Conservation (phyloP, 495 filamentous ascomycete species). For the Friedmanniomyces simplex region DNA sequence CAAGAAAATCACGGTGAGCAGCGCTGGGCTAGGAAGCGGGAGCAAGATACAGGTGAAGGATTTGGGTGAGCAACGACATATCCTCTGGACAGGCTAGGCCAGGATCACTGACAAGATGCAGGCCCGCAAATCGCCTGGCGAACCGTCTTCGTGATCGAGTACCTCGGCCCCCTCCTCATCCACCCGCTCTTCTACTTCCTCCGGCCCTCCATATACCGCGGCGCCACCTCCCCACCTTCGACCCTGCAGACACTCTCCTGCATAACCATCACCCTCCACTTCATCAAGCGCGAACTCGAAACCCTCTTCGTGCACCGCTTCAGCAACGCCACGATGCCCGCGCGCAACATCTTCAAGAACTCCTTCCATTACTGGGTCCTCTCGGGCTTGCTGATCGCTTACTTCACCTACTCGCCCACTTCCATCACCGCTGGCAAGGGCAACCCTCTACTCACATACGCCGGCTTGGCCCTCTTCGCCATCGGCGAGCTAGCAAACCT, state of each 20-base stretch:
- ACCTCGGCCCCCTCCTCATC: slow-evolving; percentile 86
- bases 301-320: slow-evolving; percentile 93
- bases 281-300: slow-evolving; percentile 90
- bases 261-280: slow-evolving; percentile 64
- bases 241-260: slow-evolving; percentile 60
- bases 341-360: slow-evolving; percentile 81
- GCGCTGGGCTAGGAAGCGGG: slow-evolving; percentile 53
- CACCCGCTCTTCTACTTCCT: slow-evolving; percentile 63
- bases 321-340: slow-evolving; percentile 85
- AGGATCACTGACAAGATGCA: slow-evolving; percentile 28
- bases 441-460: slow-evolving; percentile 44
- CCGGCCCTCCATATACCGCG: slow-evolving; percentile 59
- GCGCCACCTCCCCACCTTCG: slow-evolving; percentile 47
- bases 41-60: slow-evolving; percentile 84
- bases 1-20: slow-evolving; percentile 51
- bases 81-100: background rate
- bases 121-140: slow-evolving; percentile 89
- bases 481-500: slow-evolving; percentile 73
- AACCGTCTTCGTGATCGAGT: slow-evolving; percentile 90
- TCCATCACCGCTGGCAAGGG: slow-evolving; percentile 43
- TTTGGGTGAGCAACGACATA: slow-evolving; percentile 50
- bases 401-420: slow-evolving; percentile 71
- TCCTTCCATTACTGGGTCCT: slow-evolving; percentile 82
- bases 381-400: slow-evolving; percentile 70
- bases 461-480: slow-evolving; percentile 57